Evolutionary conservation across 2,329 filamentous ascomycete genomes (phyloP).

Genomic region (Aureobasidium vineae): DNA sequence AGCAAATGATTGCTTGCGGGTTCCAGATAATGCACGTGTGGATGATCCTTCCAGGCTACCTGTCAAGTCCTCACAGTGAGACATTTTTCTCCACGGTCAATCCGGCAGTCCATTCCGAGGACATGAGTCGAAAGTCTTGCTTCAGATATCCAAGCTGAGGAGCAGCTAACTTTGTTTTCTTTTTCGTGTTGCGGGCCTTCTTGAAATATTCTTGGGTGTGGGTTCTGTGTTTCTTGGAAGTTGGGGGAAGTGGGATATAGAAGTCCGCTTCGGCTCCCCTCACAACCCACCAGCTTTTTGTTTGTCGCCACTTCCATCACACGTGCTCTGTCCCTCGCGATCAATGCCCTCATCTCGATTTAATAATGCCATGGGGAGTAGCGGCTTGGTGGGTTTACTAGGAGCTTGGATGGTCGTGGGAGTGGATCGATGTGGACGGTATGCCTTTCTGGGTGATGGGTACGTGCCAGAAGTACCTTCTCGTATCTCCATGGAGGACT

Average conservation of each 20-base stretch:
- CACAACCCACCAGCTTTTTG: background rate
- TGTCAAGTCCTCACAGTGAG: slow-evolving; percentile 10
- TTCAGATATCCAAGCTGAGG: background rate
- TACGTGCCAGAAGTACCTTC: background rate
- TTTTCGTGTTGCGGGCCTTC: background rate
- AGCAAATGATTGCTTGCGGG: background rate
- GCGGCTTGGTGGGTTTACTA: background rate
- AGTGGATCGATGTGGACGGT: background rate
- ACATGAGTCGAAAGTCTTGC: background rate
- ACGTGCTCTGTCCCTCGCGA: background rate
- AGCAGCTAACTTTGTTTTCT: background rate
- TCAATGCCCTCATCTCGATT: background rate
- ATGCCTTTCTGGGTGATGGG: background rate
- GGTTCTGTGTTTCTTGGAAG: background rate
- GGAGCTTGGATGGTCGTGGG: background rate
- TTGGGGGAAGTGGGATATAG: background rate
- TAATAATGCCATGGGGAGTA: background rate
- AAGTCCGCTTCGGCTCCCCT: slow-evolving; percentile 22
- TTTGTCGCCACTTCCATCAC: background rate
- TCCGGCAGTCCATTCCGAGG: background rate
- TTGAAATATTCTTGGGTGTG: background rate
- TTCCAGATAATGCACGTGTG: background rate
- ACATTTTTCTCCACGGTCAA: background rate
- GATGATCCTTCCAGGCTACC: background rate
- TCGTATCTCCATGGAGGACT: too few relatives aligned